phyloP scores from a whole-genome alignment of 1,284 basidiomycete genomes.

The Coriolopsis trogii region DNA sequence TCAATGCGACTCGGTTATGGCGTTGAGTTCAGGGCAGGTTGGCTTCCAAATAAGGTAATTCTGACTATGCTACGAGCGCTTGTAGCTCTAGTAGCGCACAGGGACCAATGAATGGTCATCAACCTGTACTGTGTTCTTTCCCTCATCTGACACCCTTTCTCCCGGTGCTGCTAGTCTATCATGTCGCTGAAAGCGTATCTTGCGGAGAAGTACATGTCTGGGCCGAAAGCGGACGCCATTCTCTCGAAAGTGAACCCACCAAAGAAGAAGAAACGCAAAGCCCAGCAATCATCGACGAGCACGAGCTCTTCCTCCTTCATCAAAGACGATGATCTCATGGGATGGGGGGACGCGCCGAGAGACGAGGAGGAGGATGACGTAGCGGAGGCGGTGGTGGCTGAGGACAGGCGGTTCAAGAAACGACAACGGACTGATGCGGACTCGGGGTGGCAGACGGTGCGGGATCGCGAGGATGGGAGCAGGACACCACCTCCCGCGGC shows the following conservation, averaged over 20 bases:
- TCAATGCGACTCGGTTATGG: no score
- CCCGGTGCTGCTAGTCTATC: constrained; percentile 12
- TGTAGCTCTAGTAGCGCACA: no score
- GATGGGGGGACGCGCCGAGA: constrained; percentile 56
- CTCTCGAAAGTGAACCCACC: constrained; percentile 68
- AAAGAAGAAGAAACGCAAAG: constrained; percentile 81
- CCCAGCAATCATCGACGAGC: constrained; percentile 38
- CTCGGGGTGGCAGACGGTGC: constrained; percentile 61
- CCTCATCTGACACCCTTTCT: not conserved
- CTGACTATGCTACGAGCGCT: no score
- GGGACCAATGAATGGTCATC: no score
- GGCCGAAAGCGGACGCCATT: constrained; percentile 96
- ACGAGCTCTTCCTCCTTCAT: constrained; percentile 41
- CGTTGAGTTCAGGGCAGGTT: no score
- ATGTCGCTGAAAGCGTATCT: constrained; percentile 68
- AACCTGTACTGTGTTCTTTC: no score
- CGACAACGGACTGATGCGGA: constrained; percentile 51
- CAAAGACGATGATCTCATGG: constrained; percentile 67
- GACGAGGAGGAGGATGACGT: constrained; percentile 57
- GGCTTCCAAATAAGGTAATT: no score
- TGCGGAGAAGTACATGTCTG: constrained; percentile 93
- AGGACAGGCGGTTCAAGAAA: constrained; percentile 78
- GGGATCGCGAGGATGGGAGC: constrained; percentile 49
- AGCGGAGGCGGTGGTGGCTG: constrained; percentile 63
- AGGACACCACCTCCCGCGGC: constrained; percentile 52